Conservation (phyloP, 78 protist species). For the Dictyostelium capitatum region DNA sequence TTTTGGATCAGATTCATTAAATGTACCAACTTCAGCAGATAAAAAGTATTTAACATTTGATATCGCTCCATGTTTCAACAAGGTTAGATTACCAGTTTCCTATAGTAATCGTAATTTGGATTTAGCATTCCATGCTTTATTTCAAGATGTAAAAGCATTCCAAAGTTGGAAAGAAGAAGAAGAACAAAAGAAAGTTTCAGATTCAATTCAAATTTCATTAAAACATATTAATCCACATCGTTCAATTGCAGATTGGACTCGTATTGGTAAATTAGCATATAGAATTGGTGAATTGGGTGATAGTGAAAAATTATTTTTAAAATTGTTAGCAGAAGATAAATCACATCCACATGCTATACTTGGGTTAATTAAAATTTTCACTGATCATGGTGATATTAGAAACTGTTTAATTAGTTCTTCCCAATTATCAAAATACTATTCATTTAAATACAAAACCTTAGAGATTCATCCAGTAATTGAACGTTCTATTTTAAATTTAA, state of each 20-base stretch:
- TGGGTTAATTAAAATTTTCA: slow-evolving; percentile 50
- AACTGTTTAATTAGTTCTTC: slow-evolving; percentile 56
- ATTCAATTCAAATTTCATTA: background rate
- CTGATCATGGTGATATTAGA: slow-evolving; percentile 56
- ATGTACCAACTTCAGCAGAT: background rate
- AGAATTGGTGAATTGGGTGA: slow-evolving; percentile 51
- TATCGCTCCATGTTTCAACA: background rate
- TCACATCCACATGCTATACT: slow-evolving; percentile 3
- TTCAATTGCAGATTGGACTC: slow-evolving; percentile 72
- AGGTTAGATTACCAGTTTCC: slow-evolving; percentile 39
- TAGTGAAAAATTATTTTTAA: slow-evolving; percentile 44
- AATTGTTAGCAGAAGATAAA: slow-evolving; percentile 21
- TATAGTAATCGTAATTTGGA: slow-evolving; percentile 45
- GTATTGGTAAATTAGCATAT: slow-evolving; percentile 49
- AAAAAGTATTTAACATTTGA: slow-evolving; percentile 31
- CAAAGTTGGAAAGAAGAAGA: slow-evolving; percentile 67
- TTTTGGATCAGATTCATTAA: slow-evolving; percentile 48
- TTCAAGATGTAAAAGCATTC: slow-evolving; percentile 65
- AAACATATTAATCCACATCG: slow-evolving; percentile 61
- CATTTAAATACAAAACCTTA: background rate
- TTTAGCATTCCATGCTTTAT: slow-evolving; percentile 67
- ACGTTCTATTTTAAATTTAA: slow-evolving; percentile 33
- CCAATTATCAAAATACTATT: slow-evolving; percentile 17
- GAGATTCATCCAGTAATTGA: slow-evolving; percentile 52
- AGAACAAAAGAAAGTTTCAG: slow-evolving; percentile 19